Base-by-base conservation (phyloP, 257 asterid species). In the Nicotiana knightiana region DNA sequence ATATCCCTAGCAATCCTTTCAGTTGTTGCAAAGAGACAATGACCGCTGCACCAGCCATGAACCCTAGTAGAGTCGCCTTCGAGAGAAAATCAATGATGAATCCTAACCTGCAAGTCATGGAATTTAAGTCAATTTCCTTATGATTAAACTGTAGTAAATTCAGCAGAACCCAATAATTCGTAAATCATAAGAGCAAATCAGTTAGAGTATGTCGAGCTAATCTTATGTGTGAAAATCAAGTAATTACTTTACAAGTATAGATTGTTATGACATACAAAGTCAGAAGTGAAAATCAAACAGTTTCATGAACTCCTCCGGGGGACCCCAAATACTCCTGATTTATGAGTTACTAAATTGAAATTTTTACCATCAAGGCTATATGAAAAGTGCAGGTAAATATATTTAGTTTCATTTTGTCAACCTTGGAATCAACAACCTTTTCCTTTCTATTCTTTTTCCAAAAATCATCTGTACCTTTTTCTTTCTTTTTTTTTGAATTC, bases 31-130 rank as follows among this genome's bases (percentile, higher is more conserved):
- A 81, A n/a, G 98, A 90, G 77, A 95, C 98, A 67, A 95, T 94
- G 53, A 93, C 88, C 37, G 98, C 96, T 68, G 98, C 97, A 65
- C 98, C 98, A 28, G 97, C 98, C 96, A 90, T 93, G 90, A 95
- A 95, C 65, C 98, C 98, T 24, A 95, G 87, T 0, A 95, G 91
- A 65, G 98, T 95, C 10, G 98, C 98, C 85, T 95, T 95, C 0
- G 98, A 95, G 83, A 95, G 93, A 86, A 95, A 95, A 87, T 95
- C 98, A 58, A 93, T 95, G 12, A 95, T 82, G 79, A 93, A 92
- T 88, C 99, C 99, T 86, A 95, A 87, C 89, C 98, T 95, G 93
- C 6, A 76, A 82, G 63, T 26, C 5, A 68, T 82, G 17, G 70
- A 80, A 83, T 77, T 82, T 67, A 76, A 39, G 84, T 89, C 82